Conservation (phyloP, 371 early-diverging fungal genomes). For the Lichtheimia hyalospora region DNA sequence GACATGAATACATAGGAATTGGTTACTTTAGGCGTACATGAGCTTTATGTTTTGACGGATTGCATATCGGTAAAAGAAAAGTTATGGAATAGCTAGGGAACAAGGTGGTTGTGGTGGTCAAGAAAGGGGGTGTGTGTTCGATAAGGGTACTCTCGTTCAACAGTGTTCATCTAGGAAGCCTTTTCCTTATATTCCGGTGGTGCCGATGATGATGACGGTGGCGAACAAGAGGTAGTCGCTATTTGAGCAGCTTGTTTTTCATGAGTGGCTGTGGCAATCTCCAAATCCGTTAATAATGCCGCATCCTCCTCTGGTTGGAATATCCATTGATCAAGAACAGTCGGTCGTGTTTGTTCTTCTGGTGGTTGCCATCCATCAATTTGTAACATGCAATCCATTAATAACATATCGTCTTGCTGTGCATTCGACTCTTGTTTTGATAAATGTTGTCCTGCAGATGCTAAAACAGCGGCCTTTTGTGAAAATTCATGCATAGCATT, state of each 20-base stretch:
- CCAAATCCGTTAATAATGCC: constrained; percentile 3
- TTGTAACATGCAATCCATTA: constrained; percentile 39
- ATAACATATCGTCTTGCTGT: constrained; percentile 30
- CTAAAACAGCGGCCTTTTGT: constrained; percentile 39
- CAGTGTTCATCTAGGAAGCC: too few relatives aligned
- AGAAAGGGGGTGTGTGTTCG: too few relatives aligned
- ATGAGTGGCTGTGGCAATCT: constrained; percentile 1
- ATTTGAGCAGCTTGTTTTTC: not conserved
- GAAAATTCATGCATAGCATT: constrained; percentile 46
- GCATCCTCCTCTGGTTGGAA: constrained; percentile 8
- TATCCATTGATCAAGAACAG: constrained; percentile 11
- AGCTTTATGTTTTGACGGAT: too few relatives aligned
- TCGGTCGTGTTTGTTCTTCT: constrained; percentile 37
- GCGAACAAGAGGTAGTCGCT: too few relatives aligned
- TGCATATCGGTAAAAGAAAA: too few relatives aligned
- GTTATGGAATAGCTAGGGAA: too few relatives aligned
- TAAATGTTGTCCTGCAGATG: constrained; percentile 32
- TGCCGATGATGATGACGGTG: not conserved
- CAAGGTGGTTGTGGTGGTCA: too few relatives aligned
- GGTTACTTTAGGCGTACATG: too few relatives aligned
- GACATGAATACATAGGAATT: too few relatives aligned
- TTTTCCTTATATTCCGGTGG: not conserved
- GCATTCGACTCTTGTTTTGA: not conserved
- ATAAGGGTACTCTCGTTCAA: too few relatives aligned
- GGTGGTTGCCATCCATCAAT: constrained; percentile 40